phyloP scores from a whole-genome alignment of 2,329 filamentous ascomycete genomes.

The Reticulascus tulasneorum region DNA sequence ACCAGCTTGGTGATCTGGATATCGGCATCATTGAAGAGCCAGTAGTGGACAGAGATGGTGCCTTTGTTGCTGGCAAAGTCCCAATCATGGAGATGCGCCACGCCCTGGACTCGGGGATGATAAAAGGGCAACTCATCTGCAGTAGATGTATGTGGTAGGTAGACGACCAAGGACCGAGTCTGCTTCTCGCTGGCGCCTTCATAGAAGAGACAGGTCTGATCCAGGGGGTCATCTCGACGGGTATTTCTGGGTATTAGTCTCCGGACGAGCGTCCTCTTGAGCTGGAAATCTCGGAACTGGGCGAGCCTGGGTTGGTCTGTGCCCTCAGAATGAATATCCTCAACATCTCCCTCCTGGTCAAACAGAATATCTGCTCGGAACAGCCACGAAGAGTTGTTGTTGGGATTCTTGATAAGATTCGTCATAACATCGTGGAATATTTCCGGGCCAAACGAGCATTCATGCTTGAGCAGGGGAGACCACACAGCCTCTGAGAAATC shows the following conservation, averaged over 20 bases:
- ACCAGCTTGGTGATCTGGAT: slow-evolving; percentile 43
- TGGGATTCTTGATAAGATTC: slow-evolving; percentile 74
- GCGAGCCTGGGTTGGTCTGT: slow-evolving; percentile 29
- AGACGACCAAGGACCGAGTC: slow-evolving; percentile 59
- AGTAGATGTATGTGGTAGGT: slow-evolving; percentile 66
- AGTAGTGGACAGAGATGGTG: slow-evolving; percentile 57
- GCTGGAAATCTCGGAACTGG: slow-evolving; percentile 39
- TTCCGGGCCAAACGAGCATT: slow-evolving; percentile 59
- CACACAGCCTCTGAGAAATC: slow-evolving; percentile 37
- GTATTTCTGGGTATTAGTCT: slow-evolving; percentile 79
- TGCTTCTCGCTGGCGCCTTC: slow-evolving; percentile 14
- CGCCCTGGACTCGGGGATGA: slow-evolving; percentile 70
- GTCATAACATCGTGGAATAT: slow-evolving; percentile 66
- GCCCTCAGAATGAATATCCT: slow-evolving; percentile 14
- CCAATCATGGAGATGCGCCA: slow-evolving; percentile 75
- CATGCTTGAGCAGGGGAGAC: slow-evolving; percentile 51
- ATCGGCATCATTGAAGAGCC: slow-evolving; percentile 40
- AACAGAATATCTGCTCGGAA: slow-evolving; percentile 74
- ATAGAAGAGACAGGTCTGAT: slow-evolving; percentile 82
- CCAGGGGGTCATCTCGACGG: slow-evolving; percentile 66
- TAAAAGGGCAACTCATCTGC: slow-evolving; percentile 75
- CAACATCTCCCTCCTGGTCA: slow-evolving; percentile 33
- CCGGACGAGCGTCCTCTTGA: slow-evolving; percentile 63
- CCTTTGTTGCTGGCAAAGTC: slow-evolving; percentile 37
- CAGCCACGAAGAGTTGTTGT: slow-evolving; percentile 72